phyloP scores from a whole-genome alignment of 2,329 filamentous ascomycete genomes.

The Fusarium haematococcum region DNA sequence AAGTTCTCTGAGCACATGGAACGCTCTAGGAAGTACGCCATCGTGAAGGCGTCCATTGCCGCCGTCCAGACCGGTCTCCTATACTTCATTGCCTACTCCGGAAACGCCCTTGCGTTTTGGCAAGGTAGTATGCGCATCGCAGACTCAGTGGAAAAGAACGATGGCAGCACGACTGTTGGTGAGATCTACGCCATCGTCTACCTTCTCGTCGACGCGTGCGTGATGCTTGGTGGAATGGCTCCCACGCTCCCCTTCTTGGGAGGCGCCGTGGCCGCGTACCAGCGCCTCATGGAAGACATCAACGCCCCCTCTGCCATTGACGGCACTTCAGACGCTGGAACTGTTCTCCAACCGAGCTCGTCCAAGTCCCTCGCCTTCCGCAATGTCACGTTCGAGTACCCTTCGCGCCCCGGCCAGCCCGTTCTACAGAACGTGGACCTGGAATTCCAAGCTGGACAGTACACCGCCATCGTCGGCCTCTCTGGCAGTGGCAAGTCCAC shows the following conservation, averaged over 20 bases:
- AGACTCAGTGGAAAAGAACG: conserved; percentile 49
- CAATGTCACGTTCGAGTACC: conserved; percentile 57
- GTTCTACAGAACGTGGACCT: conserved; percentile 59
- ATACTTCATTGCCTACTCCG: conserved; percentile 75
- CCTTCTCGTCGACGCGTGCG: conserved; percentile 71
- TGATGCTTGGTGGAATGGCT: conserved; percentile 71
- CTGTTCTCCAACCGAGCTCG: conserved; percentile 58
- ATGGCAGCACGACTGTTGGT: conserved; percentile 53
- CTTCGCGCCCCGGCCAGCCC: conserved; percentile 54
- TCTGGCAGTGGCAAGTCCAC: conserved; percentile 69
- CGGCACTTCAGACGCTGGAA: conserved; percentile 48
- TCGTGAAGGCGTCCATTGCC: conserved; percentile 67
- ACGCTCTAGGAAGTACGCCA: conserved; percentile 62
- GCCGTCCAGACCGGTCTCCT: conserved; percentile 70
- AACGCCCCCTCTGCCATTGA: conserved; percentile 62
- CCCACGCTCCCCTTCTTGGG: conserved; percentile 72
- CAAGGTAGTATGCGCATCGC: conserved; percentile 67
- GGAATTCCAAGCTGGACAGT: conserved; percentile 58
- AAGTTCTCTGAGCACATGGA: conserved; percentile 60
- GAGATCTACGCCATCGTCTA: conserved; percentile 61
- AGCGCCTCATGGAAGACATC: conserved; percentile 69
- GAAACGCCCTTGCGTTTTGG: conserved; percentile 76
- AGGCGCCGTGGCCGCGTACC: conserved; percentile 67
- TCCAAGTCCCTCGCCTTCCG: conserved; percentile 48
- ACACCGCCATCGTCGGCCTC: conserved; percentile 67